Percentiles rank a stretch among this genome's conserved stretches.
These are phyloP conservation scores for Articulospora tetracladia DNA, from an alignment of 495 filamentous ascomycete species.

Conservation along the genomic window DNA sequence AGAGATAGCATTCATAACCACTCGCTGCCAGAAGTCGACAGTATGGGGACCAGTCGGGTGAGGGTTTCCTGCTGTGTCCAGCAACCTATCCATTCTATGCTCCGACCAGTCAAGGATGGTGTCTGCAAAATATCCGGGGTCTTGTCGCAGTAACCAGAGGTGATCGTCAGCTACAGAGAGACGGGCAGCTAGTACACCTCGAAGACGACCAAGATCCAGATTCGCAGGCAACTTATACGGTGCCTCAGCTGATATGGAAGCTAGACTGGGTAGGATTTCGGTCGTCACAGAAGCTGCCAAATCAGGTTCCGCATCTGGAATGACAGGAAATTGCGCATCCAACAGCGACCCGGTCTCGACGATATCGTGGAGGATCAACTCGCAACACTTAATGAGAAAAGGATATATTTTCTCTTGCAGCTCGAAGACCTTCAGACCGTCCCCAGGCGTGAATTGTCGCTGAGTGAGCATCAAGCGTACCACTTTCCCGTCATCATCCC, in stretches of 20 bases:
- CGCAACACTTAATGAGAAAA: conserved; percentile 37
- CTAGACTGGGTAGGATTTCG: conserved; percentile 28
- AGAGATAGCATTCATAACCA: conserved; percentile 27
- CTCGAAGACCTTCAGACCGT: conserved; percentile 39
- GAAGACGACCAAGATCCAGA: conserved; percentile 37
- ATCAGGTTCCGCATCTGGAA: conserved; percentile 6
- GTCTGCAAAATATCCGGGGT: conserved; percentile 43
- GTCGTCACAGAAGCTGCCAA: conserved; percentile 6
- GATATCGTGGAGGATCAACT: conserved; percentile 36
- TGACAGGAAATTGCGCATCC: conserved; percentile 7
- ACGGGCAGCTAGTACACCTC: conserved; percentile 31
- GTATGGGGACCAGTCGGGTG: conserved; percentile 22
- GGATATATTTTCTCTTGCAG: conserved; percentile 34
- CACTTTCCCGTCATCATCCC: conserved; percentile 33
- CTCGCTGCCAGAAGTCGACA: conserved; percentile 30
- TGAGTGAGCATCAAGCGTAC: conserved; percentile 10
- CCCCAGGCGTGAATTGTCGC: conserved; percentile 32
- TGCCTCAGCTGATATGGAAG: conserved; percentile 32
- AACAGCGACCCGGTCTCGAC: background rate
- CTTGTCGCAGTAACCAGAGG: conserved; percentile 42
- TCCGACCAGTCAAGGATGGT: conserved; percentile 35
- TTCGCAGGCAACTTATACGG: conserved; percentile 38
- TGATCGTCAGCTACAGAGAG: conserved; percentile 38
- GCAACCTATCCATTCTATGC: conserved; percentile 34
- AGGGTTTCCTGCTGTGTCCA: conserved; percentile 21